Evolutionary conservation across 2,329 filamentous ascomycete species (phyloP), one percentile per base, ranked within the genome.

Genomic region (Knufia fluminis): DNA sequence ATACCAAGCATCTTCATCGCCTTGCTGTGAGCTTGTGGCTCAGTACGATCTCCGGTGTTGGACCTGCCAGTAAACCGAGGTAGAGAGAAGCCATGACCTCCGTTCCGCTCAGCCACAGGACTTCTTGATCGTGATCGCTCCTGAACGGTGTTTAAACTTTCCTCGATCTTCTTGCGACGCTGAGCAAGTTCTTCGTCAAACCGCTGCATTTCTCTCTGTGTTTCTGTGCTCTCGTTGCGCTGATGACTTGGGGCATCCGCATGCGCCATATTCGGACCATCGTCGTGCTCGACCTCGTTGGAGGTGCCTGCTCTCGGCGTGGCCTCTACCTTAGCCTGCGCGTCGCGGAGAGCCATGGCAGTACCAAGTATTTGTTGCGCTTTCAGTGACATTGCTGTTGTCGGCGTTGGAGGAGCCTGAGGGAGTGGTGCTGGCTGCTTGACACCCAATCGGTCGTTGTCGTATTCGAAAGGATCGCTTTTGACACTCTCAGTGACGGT

Each of bases 381-480:
- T 50, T 62, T 60, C 44, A 63, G 54, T 3, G 63, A 65, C 55
- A 67, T 64, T 19, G 52, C 53, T 14, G 61, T 57, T 10, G 43
- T 44, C 52, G 56, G 22, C 43, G 46, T 41, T 31, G 40, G 17
- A 31, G 52, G 24, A 16, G 52, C n/a, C 31, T 44, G 12, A 40
- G 48, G 24, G 19, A 46, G 10, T 40, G 31, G 19, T 14, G 33
- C 8, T 23, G 26, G 26, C 20, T 32, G 14, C 10, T 22, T 32
- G 28, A n/a, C 36, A 19, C 16, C 43, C 22, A 41, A 43, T 46
- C 46, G 50, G 24, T 73, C 61, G 32, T 76, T 73, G 47, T 77
- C 74, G 24, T 75, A 62, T 57, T 77, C 74, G 72, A 73, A 78
- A 1, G 73, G 73, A 55, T 77, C 77, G 2, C 74, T 76, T 48